phyloP scores from a whole-genome alignment of 352 stramenopile species.

The Phytophthora uliginosa region DNA sequence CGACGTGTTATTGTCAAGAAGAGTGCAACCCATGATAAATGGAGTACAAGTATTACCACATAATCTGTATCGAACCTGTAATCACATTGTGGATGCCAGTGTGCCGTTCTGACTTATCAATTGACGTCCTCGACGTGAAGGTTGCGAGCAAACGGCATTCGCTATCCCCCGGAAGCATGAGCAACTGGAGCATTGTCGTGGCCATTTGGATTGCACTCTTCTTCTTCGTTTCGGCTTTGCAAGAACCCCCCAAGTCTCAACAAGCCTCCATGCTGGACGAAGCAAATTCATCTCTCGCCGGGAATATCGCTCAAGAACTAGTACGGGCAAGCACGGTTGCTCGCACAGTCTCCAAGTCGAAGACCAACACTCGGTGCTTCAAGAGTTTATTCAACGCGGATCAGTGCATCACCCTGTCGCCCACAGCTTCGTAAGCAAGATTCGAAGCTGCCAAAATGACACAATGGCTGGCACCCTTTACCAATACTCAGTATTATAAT shows the following conservation, averaged over 20 bases:
- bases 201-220: conserved; percentile 4
- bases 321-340: not conserved
- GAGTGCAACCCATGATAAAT: not conserved
- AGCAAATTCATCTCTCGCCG: not conserved
- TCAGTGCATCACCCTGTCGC: not conserved
- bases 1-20: not conserved
- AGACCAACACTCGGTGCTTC: not conserved
- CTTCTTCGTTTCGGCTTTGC: not conserved
- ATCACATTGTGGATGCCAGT: not conserved
- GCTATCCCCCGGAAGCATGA: not conserved
- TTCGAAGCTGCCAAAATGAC: no score
- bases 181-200: not conserved
- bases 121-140: not conserved
- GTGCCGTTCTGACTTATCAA: not conserved
- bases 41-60: not conserved
- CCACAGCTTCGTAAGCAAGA: not conserved
- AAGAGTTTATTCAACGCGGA: not conserved
- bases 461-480: no score
- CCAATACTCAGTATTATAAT: no score
- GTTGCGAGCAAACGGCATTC: not conserved
- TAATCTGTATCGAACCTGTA: not conserved
- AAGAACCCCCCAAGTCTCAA: conserved; percentile 4
- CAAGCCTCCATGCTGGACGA: conserved; percentile 1
- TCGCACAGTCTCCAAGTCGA: not conserved
- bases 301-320: not conserved